Evolutionary conservation across 1,139 yeast species (phyloP).

Genomic region (Arxiozyma bovina): DNA sequence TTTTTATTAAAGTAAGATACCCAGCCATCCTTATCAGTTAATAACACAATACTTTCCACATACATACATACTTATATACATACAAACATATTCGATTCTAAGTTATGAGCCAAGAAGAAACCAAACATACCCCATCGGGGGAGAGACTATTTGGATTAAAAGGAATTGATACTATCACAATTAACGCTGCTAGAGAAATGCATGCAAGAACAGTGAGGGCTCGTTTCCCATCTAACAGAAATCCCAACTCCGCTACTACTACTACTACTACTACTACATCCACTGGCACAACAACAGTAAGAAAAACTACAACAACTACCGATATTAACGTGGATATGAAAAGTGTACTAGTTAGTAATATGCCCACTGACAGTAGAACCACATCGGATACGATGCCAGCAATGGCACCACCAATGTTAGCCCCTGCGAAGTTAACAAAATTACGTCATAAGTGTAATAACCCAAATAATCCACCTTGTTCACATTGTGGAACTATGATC

Average conservation of each 20-base stretch:
- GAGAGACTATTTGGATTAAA: not conserved
- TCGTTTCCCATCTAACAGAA: constrained; percentile 10
- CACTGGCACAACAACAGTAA: not conserved
- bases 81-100: too few relatives aligned
- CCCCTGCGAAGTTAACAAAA: constrained; percentile 10
- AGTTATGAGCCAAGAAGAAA: constrained; percentile 4
- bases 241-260: constrained; percentile 15
- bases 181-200: constrained; percentile 60
- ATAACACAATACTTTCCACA: too few relatives aligned
- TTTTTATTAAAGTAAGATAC: too few relatives aligned
- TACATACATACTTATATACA: too few relatives aligned
- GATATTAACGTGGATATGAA: too few relatives aligned
- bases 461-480: constrained; percentile 41
- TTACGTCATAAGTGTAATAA: constrained; percentile 23
- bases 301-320: too few relatives aligned
- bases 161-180: constrained; percentile 49
- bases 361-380: not conserved
- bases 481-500: constrained; percentile 59
- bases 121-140: not conserved
- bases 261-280: constrained; percentile 15
- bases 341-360: not conserved
- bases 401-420: constrained; percentile 4
- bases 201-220: constrained; percentile 32
- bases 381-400: constrained; percentile 2
- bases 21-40: too few relatives aligned